Evolutionary conservation across 2,329 filamentous ascomycete genomes (phyloP).

Genomic region (Emmonsiellopsis sp.): DNA sequence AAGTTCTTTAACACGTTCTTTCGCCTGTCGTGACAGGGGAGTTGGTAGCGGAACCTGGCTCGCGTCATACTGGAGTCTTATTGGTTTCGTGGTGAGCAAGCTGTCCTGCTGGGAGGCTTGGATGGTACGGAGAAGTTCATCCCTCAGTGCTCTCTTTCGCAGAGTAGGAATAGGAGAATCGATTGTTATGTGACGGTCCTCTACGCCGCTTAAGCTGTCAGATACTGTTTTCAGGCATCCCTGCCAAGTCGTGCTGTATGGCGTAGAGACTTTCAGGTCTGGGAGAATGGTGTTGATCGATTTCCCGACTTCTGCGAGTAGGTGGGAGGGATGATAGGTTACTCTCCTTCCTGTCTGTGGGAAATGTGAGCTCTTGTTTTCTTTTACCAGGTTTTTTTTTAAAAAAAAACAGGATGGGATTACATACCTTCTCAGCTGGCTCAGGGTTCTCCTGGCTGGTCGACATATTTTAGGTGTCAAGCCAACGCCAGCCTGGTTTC

Average conservation of each 20-base stretch:
- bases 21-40: neutral
- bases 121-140: neutral
- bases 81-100: neutral
- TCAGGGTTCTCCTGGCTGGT: too few relatives aligned
- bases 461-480: too few relatives aligned
- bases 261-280: neutral
- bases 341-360: neutral
- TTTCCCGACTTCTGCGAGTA: neutral
- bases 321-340: neutral
- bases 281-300: neutral
- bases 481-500: too few relatives aligned
- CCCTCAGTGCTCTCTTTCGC: neutral
- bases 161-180: neutral
- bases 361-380: too few relatives aligned
- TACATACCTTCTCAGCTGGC: too few relatives aligned
- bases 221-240: neutral
- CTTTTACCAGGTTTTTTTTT: too few relatives aligned
- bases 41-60: neutral
- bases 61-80: neutral
- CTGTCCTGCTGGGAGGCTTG: neutral
- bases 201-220: neutral
- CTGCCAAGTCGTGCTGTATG: neutral
- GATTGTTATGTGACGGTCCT: neutral
- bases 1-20: neutral
- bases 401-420: too few relatives aligned